Percentiles rank a stretch among this genome's conserved stretches.
Conservation (phyloP, 805 yeast genomes). For the Maudiozyma saulgeensis region DNA sequence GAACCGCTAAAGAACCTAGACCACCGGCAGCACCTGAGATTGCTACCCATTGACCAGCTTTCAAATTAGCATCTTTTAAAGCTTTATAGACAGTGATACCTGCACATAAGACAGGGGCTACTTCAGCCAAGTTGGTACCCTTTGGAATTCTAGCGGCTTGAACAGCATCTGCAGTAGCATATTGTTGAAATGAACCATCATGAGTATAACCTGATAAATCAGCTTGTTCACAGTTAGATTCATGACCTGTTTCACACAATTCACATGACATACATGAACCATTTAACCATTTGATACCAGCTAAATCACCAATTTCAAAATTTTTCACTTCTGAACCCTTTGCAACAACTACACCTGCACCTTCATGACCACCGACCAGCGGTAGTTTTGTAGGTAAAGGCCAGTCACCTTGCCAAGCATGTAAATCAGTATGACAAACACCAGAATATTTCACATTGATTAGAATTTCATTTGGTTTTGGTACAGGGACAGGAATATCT, state of each 20-base stretch:
- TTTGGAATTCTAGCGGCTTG: conserved; percentile 52
- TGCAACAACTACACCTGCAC: conserved; percentile 63
- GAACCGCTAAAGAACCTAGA: conserved; percentile 65
- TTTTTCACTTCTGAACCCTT: conserved; percentile 50
- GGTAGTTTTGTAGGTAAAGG: conserved; percentile 52
- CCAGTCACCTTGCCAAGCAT: conserved; percentile 70
- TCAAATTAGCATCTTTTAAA: conserved; percentile 45
- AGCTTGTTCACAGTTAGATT: conserved; percentile 59
- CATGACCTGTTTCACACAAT: conserved; percentile 48
- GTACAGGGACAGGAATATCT: conserved; percentile 49
- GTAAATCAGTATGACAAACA: conserved; percentile 68
- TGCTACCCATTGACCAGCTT: conserved; percentile 65
- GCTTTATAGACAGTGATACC: conserved; percentile 65
- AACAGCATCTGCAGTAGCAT: conserved; percentile 55
- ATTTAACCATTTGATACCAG: conserved; percentile 63
- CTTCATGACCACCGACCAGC: conserved; percentile 65
- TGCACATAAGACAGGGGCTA: conserved; percentile 58
- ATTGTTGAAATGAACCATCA: conserved; percentile 59
- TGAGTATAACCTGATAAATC: conserved; percentile 69
- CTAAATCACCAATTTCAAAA: conserved; percentile 55
- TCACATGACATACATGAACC: conserved; percentile 60
- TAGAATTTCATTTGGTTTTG: conserved; percentile 55
- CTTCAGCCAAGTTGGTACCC: conserved; percentile 45
- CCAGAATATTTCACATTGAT: conserved; percentile 64
- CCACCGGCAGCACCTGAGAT: conserved; percentile 80